phyloP scores from a whole-genome alignment of 495 filamentous ascomycete species.

The Talaromyces borbonicus region DNA sequence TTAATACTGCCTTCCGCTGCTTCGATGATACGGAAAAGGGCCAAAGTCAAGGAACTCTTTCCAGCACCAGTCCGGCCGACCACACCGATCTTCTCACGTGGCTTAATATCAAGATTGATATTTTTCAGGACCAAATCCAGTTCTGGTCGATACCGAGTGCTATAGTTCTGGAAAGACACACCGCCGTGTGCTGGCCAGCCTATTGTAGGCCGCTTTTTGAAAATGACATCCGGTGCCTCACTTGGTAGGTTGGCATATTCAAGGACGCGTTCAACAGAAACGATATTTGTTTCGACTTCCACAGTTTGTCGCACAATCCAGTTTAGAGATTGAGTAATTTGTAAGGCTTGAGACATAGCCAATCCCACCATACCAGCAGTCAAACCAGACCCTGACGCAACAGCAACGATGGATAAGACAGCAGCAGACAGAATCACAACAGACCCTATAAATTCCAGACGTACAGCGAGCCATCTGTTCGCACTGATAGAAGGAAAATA shows the following conservation, averaged over 20 bases:
- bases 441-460: slow-evolving; percentile 93
- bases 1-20: slow-evolving; percentile 65
- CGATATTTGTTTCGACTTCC: slow-evolving; percentile 98
- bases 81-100: slow-evolving; percentile 95
- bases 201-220: slow-evolving; percentile 72
- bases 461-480: slow-evolving; percentile 92
- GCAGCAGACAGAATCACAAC: slow-evolving; percentile 86
- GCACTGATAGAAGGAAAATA: slow-evolving; percentile 96
- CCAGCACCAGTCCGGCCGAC: slow-evolving; percentile 94
- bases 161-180: slow-evolving; percentile 88
- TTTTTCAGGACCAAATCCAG: slow-evolving; percentile 89
- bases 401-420: slow-evolving; percentile 70
- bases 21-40: slow-evolving; percentile 95
- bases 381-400: slow-evolving; percentile 57
- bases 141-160: slow-evolving; percentile 79
- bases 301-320: slow-evolving; percentile 99
- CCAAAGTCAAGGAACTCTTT: slow-evolving; percentile 89
- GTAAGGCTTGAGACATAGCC: slow-evolving; percentile 91
- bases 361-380: slow-evolving; percentile 80
- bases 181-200: slow-evolving; percentile 89
- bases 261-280: slow-evolving; percentile 94
- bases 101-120: slow-evolving; percentile 82
- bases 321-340: slow-evolving; percentile 97
- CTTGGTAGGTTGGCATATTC: slow-evolving; percentile 91
- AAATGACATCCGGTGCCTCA: slow-evolving; percentile 92